phyloP scores from a whole-genome alignment of 202 grass and related monocot species.

The Brachypodium distachyon region DNA sequence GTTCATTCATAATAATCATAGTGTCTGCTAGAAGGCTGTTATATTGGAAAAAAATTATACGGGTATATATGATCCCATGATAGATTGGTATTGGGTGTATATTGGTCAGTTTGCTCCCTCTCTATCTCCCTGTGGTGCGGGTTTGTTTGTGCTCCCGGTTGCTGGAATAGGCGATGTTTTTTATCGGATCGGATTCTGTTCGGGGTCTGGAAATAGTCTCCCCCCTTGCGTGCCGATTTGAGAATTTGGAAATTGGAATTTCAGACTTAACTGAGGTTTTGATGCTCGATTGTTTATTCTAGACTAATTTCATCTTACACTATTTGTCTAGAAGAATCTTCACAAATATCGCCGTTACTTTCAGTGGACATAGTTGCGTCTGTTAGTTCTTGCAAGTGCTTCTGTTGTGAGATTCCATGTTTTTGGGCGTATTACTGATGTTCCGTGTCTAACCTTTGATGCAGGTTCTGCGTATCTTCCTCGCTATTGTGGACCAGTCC shows the following conservation, averaged over 20 bases:
- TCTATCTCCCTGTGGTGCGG: background rate
- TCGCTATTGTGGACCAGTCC: background rate
- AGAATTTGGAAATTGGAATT: too few relatives aligned
- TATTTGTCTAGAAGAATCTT: background rate
- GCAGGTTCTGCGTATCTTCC: background rate
- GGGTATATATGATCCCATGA: background rate
- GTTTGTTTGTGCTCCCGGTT: background rate
- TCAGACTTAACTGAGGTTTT: too few relatives aligned
- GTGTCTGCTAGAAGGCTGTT: too few relatives aligned
- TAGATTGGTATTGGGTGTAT: background rate
- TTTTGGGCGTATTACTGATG: background rate
- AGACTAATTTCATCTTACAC: background rate
- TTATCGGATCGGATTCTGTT: background rate
- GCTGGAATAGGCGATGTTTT: background rate
- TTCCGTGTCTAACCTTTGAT: conserved; percentile 6
- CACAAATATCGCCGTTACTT: background rate
- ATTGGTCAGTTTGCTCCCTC: background rate
- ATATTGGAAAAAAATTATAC: too few relatives aligned
- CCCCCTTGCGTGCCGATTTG: background rate
- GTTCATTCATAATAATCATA: too few relatives aligned
- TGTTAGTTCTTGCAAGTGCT: background rate
- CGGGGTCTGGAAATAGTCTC: background rate
- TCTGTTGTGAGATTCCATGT: too few relatives aligned
- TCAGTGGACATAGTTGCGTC: background rate
- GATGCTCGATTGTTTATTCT: background rate